A percentile compares a stretch with the other conserved stretches of the same genome.
Conservation (phyloP, 306 rosid genomes). For the Prunus mongolica region DNA sequence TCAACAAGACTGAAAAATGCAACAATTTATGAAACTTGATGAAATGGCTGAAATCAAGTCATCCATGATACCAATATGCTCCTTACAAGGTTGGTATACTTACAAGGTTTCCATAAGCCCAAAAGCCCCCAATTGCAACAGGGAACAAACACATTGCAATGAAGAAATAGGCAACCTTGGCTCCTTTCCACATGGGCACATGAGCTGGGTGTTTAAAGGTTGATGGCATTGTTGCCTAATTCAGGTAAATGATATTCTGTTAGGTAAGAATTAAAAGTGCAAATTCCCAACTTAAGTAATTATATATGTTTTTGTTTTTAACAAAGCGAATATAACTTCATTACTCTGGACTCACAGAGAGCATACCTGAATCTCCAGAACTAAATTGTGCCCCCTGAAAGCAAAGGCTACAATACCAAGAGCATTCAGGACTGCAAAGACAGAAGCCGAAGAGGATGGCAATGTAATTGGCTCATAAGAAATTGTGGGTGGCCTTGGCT, state of each 20-base stretch:
- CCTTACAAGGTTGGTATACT: conserved; percentile 19
- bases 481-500: conserved; percentile 72
- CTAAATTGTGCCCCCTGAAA: conserved; percentile 94
- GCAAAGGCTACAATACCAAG: conserved; percentile 96
- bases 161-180: conserved; percentile 95
- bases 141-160: conserved; percentile 96
- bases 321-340: too few relatives aligned
- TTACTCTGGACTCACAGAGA: not conserved
- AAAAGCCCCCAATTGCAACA: conserved; percentile 90
- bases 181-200: conserved; percentile 99
- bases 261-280: not conserved
- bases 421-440: conserved; percentile 78
- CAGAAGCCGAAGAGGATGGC: conserved; percentile 54
- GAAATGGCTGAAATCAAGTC: not conserved
- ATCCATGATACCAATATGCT: not conserved
- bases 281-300: not conserved
- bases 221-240: conserved; percentile 96
- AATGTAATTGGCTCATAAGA: conserved; percentile 75
- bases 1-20: not conserved
- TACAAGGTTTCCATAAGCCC: conserved; percentile 97
- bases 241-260: conserved; percentile 10
- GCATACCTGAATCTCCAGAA: conserved; percentile 82
- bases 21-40: not conserved
- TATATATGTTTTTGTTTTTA: too few relatives aligned
- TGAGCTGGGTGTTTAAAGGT: conserved; percentile 98